These are phyloP conservation scores for Uncinocarpus reesii DNA, from an alignment of 2,329 filamentous ascomycete species.

Conservation along the genomic window DNA sequence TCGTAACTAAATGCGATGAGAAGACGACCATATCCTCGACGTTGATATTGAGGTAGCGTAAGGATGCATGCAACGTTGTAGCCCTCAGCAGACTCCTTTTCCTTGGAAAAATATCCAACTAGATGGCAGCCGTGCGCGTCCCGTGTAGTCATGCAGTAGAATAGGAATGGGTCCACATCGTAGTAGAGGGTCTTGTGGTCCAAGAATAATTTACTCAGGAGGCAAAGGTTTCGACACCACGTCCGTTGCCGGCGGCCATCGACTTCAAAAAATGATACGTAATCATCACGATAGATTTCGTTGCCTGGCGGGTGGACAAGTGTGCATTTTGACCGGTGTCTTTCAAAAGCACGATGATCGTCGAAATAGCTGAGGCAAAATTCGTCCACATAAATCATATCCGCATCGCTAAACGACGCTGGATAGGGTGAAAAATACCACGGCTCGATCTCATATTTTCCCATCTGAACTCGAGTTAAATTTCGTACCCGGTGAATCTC, in stretches of 20 bases:
- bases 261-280: slow-evolving; percentile 92
- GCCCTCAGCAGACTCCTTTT: slow-evolving; percentile 91
- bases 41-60: slow-evolving; percentile 89
- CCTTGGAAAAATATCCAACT: slow-evolving; percentile 98
- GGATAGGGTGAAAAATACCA: slow-evolving; percentile 99
- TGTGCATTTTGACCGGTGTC: slow-evolving; percentile 82
- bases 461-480: slow-evolving; percentile 88
- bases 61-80: slow-evolving; percentile 98
- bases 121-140: slow-evolving; percentile 89
- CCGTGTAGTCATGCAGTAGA: slow-evolving; percentile 94
- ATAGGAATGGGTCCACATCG: slow-evolving; percentile 91
- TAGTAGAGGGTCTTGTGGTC: slow-evolving; percentile 98
- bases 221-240: slow-evolving; percentile 96
- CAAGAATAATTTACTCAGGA: slow-evolving; percentile 93
- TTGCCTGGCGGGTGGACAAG: slow-evolving; percentile 90
- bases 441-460: slow-evolving; percentile 79
- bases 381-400: slow-evolving; percentile 92
- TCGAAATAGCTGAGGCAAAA: slow-evolving; percentile 91
- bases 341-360: slow-evolving; percentile 66
- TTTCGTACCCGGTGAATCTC: slow-evolving; percentile 95
- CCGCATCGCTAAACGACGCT: slow-evolving; percentile 73
- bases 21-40: slow-evolving; percentile 83
- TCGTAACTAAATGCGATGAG: slow-evolving; percentile 98
- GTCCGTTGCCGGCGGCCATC: slow-evolving; percentile 93
- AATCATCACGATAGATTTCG: slow-evolving; percentile 88